phyloP scores from a whole-genome alignment of 805 yeast species.

The Ogataea methanolica region DNA sequence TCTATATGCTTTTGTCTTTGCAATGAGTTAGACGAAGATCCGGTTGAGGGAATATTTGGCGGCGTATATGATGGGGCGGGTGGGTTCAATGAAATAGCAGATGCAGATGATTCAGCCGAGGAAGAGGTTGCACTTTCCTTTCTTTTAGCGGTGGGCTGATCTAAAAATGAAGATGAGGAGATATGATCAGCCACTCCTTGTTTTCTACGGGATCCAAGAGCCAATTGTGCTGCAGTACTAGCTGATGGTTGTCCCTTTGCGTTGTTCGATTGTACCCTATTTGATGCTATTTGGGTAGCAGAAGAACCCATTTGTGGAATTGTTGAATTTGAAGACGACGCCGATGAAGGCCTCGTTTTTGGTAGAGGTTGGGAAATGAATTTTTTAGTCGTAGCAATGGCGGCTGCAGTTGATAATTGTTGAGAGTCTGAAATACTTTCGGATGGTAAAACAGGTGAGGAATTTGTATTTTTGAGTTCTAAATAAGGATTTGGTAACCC shows the following conservation, averaged over 20 bases:
- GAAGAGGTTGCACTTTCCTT: background rate
- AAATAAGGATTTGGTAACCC: slow-evolving; percentile 18
- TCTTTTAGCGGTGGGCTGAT: background rate
- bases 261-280: background rate
- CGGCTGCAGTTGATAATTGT: slow-evolving; percentile 19
- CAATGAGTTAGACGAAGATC: background rate
- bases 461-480: slow-evolving; percentile 12
- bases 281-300: background rate
- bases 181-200: background rate
- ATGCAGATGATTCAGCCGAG: background rate
- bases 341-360: slow-evolving; percentile 5
- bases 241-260: background rate
- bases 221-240: slow-evolving; percentile 4
- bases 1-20: slow-evolving; percentile 23
- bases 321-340: background rate
- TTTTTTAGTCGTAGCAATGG: slow-evolving; percentile 18
- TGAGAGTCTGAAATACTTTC: slow-evolving; percentile 5
- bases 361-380: slow-evolving; percentile 9
- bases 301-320: background rate
- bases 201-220: background rate
- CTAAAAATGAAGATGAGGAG: background rate
- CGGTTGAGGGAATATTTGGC: background rate
- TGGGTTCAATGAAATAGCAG: background rate
- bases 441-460: slow-evolving; percentile 16
- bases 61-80: background rate